These are phyloP conservation scores for Populus pruinosa DNA, from an alignment of 345 rosid species.

Conservation along the genomic window DNA sequence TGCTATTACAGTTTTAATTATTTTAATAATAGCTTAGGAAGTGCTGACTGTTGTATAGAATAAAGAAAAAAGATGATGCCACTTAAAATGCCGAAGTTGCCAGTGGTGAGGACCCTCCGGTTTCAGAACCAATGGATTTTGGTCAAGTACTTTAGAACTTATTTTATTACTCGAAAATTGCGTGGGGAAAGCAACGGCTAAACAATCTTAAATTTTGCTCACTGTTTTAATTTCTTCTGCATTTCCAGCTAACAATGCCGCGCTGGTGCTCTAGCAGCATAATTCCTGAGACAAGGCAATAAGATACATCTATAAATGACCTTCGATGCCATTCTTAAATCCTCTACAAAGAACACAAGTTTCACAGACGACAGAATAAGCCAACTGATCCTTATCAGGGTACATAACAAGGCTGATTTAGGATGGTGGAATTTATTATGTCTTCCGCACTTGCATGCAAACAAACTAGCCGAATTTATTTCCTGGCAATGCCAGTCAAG, in stretches of 20 bases:
- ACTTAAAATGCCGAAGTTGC: constrained; percentile 22
- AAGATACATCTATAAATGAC: not conserved
- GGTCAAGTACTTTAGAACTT: no score
- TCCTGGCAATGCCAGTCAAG: not conserved
- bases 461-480: not conserved
- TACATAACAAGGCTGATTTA: not conserved
- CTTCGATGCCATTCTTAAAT: not conserved
- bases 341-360: not conserved
- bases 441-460: not conserved
- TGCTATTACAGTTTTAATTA: no score
- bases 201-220: no score
- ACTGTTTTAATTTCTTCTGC: no score
- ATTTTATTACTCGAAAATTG: no score
- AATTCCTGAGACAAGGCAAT: not conserved
- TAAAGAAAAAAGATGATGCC: not conserved
- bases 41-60: constrained; percentile 1
- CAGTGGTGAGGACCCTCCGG: constrained; percentile 33
- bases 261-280: not conserved
- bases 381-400: not conserved
- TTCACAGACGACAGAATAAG: not conserved
- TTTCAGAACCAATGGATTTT: constrained; percentile 54
- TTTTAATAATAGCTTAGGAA: no score
- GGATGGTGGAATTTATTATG: not conserved
- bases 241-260: no score
- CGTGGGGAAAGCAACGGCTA: no score